phyloP scores from a whole-genome alignment of 1,284 basidiomycete species.

The Phellinidium pouzarii region DNA sequence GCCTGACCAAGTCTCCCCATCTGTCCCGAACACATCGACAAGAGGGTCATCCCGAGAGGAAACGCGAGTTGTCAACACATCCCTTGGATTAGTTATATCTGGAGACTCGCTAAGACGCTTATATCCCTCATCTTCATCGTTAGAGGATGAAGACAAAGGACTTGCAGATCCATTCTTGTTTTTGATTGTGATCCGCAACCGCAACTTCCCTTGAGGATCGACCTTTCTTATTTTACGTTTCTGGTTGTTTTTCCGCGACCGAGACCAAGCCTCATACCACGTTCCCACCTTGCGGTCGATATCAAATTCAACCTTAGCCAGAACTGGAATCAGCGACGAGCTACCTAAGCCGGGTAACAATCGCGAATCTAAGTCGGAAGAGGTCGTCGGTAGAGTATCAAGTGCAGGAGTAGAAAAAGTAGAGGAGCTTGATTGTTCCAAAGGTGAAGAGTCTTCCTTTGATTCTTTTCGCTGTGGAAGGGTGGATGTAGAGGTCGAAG shows the following conservation, averaged over 20 bases:
- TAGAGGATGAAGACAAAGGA: slow-evolving; percentile 11
- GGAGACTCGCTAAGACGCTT: slow-evolving; percentile 31
- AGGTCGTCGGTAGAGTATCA: slow-evolving; percentile 47
- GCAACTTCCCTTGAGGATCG: slow-evolving; percentile 23
- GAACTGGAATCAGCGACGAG: slow-evolving; percentile 63
- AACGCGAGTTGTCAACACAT: slow-evolving; percentile 16
- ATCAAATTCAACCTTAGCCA: slow-evolving; percentile 86
- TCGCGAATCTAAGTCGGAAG: slow-evolving; percentile 40
- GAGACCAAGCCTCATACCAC: slow-evolving; percentile 80
- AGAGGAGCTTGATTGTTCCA: slow-evolving; percentile 10
- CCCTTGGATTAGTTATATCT: slow-evolving; percentile 21
- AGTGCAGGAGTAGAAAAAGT: slow-evolving; percentile 39
- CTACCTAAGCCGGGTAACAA: slow-evolving; percentile 61
- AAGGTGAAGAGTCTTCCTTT: background rate
- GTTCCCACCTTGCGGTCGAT: slow-evolving; percentile 60
- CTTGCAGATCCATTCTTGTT: slow-evolving; percentile 10
- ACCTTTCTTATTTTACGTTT: slow-evolving; percentile 20
- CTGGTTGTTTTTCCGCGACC: slow-evolving; percentile 39
- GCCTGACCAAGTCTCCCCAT: slow-evolving; percentile 55
- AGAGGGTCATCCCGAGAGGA: slow-evolving; percentile 32
- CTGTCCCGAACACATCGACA: slow-evolving; percentile 46
- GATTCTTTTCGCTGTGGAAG: background rate
- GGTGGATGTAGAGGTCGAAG: background rate
- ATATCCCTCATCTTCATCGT: slow-evolving; percentile 27
- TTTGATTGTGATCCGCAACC: slow-evolving; percentile 15